Evolutionary conservation across 805 yeast genomes (phyloP), one percentile per base, ranked within the genome.

Genomic region (Starmerella tilneyi): DNA sequence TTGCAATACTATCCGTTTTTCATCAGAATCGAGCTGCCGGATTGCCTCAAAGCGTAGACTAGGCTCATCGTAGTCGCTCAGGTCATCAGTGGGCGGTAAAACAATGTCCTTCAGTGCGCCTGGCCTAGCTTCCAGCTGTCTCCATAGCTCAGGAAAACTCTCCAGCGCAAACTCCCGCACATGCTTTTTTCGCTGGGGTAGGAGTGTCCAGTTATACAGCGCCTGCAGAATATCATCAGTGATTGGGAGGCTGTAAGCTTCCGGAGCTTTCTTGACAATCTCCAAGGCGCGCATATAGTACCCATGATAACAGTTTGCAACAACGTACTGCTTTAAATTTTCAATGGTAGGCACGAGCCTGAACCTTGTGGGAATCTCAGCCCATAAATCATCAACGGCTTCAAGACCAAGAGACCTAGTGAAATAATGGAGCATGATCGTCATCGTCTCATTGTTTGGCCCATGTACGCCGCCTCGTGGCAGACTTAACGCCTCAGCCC

Each of bases 231-330:
- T 51, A 5, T 55, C 55, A 9, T 46, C 51, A 8, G 49, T 44
- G 3, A 60, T 52, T 5, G 45, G 44, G 6, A 63, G 37, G 1
- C 58, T 58, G 44, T 58, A 56, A 3, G 51, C 49, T 28, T 72
- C 72, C 1, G 56, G 56, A 24, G 77, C 70, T 23, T 65, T 66
- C 17, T 67, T 64, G 3, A 75, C 68, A 22, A 76, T 59, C 15
- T 65, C 63, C 6, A 78, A 61, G 0, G 92, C 92, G 3, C 73
- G 70, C 9, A 70, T 70, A 30, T 69, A 71, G 37, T 70, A 64
- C 8, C 81, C 85, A 56, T 77, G 76, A 53, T 78, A 79, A 48
- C 82, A 79, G 58, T 81, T 78, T 0, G 85, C 83, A 46, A 80
- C 73, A 27, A 83, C 60, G 54, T 74, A 78, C 58, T 80, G 84